These are phyloP conservation scores for Thraustochytrium striatum DNA, from an alignment of 352 stramenopile species.

Conservation along the genomic window DNA sequence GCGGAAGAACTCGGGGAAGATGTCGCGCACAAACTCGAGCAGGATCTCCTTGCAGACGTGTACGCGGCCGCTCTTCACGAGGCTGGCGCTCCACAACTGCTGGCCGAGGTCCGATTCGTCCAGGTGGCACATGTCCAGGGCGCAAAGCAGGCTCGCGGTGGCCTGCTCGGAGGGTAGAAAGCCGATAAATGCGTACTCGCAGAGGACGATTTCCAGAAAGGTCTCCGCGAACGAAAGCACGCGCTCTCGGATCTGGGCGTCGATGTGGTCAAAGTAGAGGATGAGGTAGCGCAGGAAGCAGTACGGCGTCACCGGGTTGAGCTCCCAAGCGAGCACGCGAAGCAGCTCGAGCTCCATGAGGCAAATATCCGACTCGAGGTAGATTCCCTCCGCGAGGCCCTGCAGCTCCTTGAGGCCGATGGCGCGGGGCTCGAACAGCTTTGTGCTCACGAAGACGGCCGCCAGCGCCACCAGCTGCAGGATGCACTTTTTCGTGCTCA, in stretches of 20 bases:
- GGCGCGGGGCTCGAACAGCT: conserved; percentile 51
- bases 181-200: conserved; percentile 35
- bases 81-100: background rate
- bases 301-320: conserved; percentile 50
- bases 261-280: conserved; percentile 42
- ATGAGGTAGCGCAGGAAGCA: conserved; percentile 50
- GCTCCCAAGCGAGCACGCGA: conserved; percentile 49
- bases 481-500: conserved; percentile 39
- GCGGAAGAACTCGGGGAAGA: conserved; percentile 37
- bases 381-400: conserved; percentile 49
- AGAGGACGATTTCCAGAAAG: conserved; percentile 44
- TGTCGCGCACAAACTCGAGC: conserved; percentile 3
- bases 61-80: conserved; percentile 12
- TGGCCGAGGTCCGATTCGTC: background rate
- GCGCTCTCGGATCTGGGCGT: conserved; percentile 13
- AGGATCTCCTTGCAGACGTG: conserved; percentile 16
- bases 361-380: conserved; percentile 40
- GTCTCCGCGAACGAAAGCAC: conserved; percentile 41
- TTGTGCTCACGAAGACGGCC: conserved; percentile 53
- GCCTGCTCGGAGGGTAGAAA: conserved; percentile 22
- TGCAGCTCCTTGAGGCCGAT: conserved; percentile 50
- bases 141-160: conserved; percentile 29
- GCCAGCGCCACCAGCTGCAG: conserved; percentile 54
- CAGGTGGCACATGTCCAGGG: conserved; percentile 35
- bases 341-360: conserved; percentile 53